Conservation (phyloP, 768 basidiomycete genomes). For the Filobasidium wieringae region DNA sequence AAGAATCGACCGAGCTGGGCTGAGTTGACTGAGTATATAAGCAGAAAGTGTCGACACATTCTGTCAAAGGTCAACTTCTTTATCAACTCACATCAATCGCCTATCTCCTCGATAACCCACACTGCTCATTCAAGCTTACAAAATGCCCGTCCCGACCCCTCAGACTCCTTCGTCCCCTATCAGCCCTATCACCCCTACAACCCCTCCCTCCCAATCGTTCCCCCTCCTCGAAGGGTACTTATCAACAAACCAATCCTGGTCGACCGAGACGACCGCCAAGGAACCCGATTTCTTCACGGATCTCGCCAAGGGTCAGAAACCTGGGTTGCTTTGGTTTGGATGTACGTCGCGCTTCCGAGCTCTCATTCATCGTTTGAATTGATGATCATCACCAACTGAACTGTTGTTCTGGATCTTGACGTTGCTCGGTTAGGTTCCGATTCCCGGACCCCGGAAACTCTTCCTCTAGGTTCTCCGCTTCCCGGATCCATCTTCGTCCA, state of each 20-base stretch:
- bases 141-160: not conserved
- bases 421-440: constrained; percentile 47
- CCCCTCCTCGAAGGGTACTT: constrained; percentile 39
- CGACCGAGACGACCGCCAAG: constrained; percentile 46
- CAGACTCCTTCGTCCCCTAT: not conserved
- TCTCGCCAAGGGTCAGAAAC: constrained; percentile 49
- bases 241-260: constrained; percentile 57
- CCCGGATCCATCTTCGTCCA: constrained; percentile 73
- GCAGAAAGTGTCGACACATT: no score
- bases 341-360: constrained; percentile 12
- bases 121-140: no score
- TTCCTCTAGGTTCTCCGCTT: constrained; percentile 38
- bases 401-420: not conserved
- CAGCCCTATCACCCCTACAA: not conserved
- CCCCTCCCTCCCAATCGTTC: not conserved
- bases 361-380: no score
- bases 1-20: no score
- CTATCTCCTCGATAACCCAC: not conserved
- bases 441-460: constrained; percentile 69
- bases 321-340: constrained; percentile 35
- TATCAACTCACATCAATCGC: not conserved
- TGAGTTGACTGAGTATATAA: no score
- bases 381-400: not conserved
- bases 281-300: constrained; percentile 56
- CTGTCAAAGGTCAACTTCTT: no score